A percentile compares a stretch with the other conserved stretches of the same genome.
phyloP scores from a whole-genome alignment of 2,329 filamentous ascomycete genomes.

The Sporothrix protearum region DNA sequence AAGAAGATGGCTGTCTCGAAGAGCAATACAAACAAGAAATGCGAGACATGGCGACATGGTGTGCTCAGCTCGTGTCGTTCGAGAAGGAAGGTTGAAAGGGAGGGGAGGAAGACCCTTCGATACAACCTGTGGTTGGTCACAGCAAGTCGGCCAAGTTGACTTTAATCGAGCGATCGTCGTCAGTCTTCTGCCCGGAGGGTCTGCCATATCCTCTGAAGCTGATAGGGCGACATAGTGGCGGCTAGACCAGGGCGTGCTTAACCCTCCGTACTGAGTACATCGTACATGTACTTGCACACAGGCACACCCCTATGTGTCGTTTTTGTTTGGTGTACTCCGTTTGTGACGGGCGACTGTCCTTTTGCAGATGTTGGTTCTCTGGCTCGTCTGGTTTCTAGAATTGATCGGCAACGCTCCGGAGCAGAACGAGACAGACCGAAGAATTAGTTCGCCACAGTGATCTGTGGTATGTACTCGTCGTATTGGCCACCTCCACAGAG shows the following conservation, averaged over 20 bases:
- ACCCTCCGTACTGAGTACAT: too few species aligned
- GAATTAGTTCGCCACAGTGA: background rate
- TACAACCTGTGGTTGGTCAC: background rate
- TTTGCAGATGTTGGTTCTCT: background rate
- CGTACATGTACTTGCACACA: too few species aligned
- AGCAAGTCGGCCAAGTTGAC: background rate
- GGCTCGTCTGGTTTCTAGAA: background rate
- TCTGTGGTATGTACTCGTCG: background rate
- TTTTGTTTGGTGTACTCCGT: too few species aligned
- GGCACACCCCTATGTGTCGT: too few species aligned
- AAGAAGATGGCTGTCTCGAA: background rate
- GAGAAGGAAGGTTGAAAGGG: slow-evolving; percentile 1
- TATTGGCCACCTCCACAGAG: background rate
- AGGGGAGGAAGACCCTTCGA: background rate
- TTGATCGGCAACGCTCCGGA: background rate
- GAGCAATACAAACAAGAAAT: background rate
- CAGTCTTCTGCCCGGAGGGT: background rate
- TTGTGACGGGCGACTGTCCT: background rate
- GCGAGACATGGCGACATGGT: slow-evolving; percentile 1
- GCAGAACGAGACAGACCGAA: background rate
- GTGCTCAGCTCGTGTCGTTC: background rate
- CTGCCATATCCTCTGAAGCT: background rate
- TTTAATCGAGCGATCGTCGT: background rate
- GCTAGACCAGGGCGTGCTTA: background rate
- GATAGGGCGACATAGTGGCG: background rate